Evolutionary conservation across 257 asterid species (phyloP), one percentile per base, ranked within the genome.

Genomic region (Solanum neorickii): DNA sequence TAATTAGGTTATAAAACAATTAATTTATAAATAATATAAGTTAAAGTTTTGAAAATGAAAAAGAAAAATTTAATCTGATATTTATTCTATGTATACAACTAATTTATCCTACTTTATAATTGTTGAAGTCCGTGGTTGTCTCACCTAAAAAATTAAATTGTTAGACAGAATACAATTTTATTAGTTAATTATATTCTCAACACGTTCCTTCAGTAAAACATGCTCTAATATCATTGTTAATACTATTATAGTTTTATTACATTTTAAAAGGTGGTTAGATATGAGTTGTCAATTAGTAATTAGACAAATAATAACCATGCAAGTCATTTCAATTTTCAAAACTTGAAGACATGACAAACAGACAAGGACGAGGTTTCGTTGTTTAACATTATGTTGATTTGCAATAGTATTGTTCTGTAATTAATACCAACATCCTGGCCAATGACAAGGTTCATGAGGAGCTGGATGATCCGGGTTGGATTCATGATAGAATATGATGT

Each of bases 121-220:
- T 16, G 65, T 3, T 56, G 65, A 52, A 52, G 23, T 52, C 1
- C 3, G 62, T 52, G 23, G 3, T 52, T 9, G 23, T 52, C 60
- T 49, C 62, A 52, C 23, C 10, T 52, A 52, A 52, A 52, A 52
- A 9, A 1, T 16, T 3, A 52, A 52, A 0, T 52, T 52, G 4
- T 52, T 52, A 16, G 3, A 16, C 4, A 52, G 2, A 16, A 16
- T 0, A 16, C 2, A 0, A 52, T 52, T 52, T 52, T 52, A 0
- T 16, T 52, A 52, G 10, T 52, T 52, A 52, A 52, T 16, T 3
- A 52, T 49, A 49, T 49, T 5, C 23, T 6, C 60, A 16, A 49
- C 0, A 49, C 9, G 1, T 21, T 49, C 3, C 23, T 52, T 9
- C 6, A 2, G 23, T 16, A 6, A 3, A 9, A 7, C 10, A 21